Percentiles rank a stretch among this genome's conserved stretches.
phyloP scores from a whole-genome alignment of 768 basidiomycete genomes.

The Infundibulicybe gibba region DNA sequence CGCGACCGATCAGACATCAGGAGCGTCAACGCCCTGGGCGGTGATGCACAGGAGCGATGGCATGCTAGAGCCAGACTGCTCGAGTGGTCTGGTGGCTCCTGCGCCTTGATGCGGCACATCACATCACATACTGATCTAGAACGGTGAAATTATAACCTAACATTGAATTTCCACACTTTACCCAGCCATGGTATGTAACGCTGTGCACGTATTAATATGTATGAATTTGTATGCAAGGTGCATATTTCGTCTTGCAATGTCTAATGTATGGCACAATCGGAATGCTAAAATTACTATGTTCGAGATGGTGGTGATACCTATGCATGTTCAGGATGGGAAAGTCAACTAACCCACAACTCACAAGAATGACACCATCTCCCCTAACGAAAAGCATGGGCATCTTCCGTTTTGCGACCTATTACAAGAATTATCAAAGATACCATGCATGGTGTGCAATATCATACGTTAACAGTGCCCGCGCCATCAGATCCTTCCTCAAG shows the following conservation, averaged over 20 bases:
- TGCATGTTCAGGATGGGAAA: background rate
- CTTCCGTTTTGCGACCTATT: constrained; percentile 85
- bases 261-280: no score
- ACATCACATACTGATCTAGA: no score
- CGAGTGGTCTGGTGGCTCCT: background rate
- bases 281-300: constrained; percentile 33
- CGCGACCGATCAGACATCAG: constrained; percentile 14
- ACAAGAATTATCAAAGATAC: background rate
- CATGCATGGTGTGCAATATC: constrained; percentile 8
- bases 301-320: constrained; percentile 83
- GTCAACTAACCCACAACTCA: constrained; percentile 30
- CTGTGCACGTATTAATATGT: no score
- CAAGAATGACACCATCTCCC: constrained; percentile 96
- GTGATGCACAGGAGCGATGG: constrained; percentile 10
- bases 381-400: constrained; percentile 98
- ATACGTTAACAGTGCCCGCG: constrained; percentile 64
- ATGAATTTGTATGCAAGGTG: background rate
- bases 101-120: background rate
- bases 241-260: background rate
- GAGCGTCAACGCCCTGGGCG: constrained; percentile 21
- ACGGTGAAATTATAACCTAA: no score
- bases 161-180: no score
- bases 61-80: constrained; percentile 1
- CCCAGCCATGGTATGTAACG: no score
- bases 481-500: constrained; percentile 60